Conservation (phyloP, 2,329 filamentous ascomycete genomes). For the Microdochium nivale region DNA sequence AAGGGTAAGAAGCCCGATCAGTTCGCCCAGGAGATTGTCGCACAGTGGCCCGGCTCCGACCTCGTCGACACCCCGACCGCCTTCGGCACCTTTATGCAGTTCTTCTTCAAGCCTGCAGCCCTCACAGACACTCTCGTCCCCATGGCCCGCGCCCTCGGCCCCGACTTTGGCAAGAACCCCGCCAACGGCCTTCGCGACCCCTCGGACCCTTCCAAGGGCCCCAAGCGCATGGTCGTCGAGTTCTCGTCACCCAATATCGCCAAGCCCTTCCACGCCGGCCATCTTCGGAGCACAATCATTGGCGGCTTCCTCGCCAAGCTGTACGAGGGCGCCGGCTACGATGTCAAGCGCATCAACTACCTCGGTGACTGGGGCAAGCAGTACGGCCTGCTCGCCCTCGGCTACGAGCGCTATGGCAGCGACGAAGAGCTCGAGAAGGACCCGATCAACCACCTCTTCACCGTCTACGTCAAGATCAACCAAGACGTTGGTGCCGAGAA, state of each 20-base stretch:
- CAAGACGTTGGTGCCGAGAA: constrained; percentile 53
- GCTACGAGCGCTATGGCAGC: constrained; percentile 58
- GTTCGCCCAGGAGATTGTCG: constrained; percentile 44
- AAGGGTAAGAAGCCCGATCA: constrained; percentile 61
- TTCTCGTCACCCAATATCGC: constrained; percentile 73
- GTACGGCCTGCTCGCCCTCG: constrained; percentile 57
- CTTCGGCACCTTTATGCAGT: constrained; percentile 64
- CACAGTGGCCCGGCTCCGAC: constrained; percentile 63
- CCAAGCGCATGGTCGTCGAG: constrained; percentile 53
- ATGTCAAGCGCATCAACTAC: constrained; percentile 66
- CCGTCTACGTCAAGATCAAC: constrained; percentile 64
- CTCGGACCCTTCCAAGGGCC: constrained; percentile 25
- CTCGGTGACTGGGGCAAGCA: constrained; percentile 75
- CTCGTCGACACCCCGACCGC: constrained; percentile 62
- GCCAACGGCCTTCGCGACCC: constrained; percentile 48
- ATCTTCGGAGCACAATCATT: constrained; percentile 70
- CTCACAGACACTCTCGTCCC: constrained; percentile 61
- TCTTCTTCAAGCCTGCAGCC: constrained; percentile 68
- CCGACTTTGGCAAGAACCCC: constrained; percentile 57
- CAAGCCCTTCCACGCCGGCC: constrained; percentile 67
- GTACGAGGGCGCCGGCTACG: constrained; percentile 60
- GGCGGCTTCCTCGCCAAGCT: constrained; percentile 65
- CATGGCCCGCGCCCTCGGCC: constrained; percentile 53
- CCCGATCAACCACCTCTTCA: constrained; percentile 63
- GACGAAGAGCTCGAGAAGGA: constrained; percentile 56